Base-by-base conservation (phyloP, 2,329 filamentous ascomycete genomes). In the Ascomycota sp. region DNA sequence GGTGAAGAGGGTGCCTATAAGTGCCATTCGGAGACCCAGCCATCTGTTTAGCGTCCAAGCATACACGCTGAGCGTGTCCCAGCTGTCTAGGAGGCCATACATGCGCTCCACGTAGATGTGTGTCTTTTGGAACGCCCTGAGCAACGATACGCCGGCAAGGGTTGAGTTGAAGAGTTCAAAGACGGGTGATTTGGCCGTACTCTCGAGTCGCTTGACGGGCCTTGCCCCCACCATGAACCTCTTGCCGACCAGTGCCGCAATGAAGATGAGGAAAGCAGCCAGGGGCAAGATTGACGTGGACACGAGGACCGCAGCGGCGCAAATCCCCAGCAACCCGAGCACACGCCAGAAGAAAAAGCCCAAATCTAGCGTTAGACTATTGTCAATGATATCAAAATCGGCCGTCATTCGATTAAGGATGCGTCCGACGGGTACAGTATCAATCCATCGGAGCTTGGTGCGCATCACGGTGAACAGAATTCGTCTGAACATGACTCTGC, bases 151-250 rank as follows among this genome's bases (percentile, higher is more conserved):
- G 6, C 80, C 80, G 0, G 68, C 65, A 8, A 86, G 62, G 0
- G 76, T 69, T 1, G 76, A 72, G 9, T 73, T 74, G 44, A 86
- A 84, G 39, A 80, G 72, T 48, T 86, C 79, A 43, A 82, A 84
- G 1, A 86, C 71, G 0, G 80, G 80, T 0, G 73, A 79, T 51
- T 82, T 84, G 36, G 71, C 67, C 3, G 66, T 80, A 41, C 73
- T 80, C 50, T 86, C 79, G 1, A 86, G 63, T 6, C 80, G 64
- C 54, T 84, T 86, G 39, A 77, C 63, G 26, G 82, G 77, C 29
- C 80, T 63, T 0, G 78, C 77, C 1, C 67, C 77, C n/a, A 64
- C 55, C 6, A 89, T 61, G 45, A 79, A 89, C 27, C 57, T 58
- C 3, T 61, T 45, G 1, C 71, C 73, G 36, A 72, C 65, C 38